Evolutionary conservation across 2,329 filamentous ascomycete species (phyloP), one percentile per base, ranked within the genome.

Genomic region (Sordariomycetes sp.): DNA sequence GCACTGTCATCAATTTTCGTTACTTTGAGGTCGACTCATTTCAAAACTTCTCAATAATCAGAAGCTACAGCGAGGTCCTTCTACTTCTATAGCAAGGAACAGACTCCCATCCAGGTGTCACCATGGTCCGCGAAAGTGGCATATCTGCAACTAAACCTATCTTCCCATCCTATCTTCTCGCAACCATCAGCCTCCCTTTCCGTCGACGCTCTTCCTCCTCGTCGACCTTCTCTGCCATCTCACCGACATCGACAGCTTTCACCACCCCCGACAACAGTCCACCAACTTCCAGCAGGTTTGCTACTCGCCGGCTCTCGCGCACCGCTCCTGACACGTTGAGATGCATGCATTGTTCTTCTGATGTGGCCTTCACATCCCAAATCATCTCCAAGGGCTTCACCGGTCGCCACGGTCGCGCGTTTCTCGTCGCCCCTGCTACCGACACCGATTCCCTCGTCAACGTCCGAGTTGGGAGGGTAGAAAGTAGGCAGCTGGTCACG

Each of bases 301-400:
- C 12, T n/a, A 8, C 25, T n/a, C 17, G 8, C 12, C 52, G 51
- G 23, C 54, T 77, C 6, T 45, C 57, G 14, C 65, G 63, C 37
- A 51, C 54, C 17, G 60, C 63, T 1, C 71, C 72, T 5, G 65
- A 74, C 46, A 75, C 70, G 2, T 56, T 82, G 32, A 67, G 73
- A 42, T 82, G 77, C 55, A 59, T 62, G 21, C 61, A 55, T 32
- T 82, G 77, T 58, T 63, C 72, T 10, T 60, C 68, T 35, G 74
- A 82, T 51, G 51, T 82, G n/a, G 76, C 74, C 14, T 74, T 75
- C 46, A 51, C 63, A 12, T 64, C 68, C 10, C 75, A 80, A 50
- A 72, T 82, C 39, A 66, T 82, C 25, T 75, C 68, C 41, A 80
- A 80, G 50, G 72, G 74, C 42, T 82, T 82, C 57, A 78, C 70